Conservation (phyloP, 23 red algal species). For the Gracilariopsis chorda region DNA sequence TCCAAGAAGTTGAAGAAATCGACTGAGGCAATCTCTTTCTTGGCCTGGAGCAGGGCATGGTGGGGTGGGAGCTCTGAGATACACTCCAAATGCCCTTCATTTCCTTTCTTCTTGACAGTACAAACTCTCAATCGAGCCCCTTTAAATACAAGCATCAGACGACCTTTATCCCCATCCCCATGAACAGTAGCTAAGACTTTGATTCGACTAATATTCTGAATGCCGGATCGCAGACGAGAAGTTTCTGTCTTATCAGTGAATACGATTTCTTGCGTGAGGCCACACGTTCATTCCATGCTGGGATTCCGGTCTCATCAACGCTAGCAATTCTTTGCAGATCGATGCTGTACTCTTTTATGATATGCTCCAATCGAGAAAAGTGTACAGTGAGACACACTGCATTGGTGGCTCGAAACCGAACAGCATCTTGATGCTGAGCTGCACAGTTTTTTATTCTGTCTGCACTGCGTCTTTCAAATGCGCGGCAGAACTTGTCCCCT, state of each 20-base stretch:
- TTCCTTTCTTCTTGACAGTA: background rate
- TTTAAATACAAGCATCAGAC: background rate
- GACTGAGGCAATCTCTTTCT: background rate
- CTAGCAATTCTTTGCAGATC: background rate
- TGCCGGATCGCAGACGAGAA: background rate
- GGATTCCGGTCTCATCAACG: background rate
- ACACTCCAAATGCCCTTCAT: background rate
- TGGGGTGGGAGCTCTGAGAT: background rate
- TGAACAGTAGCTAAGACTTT: background rate
- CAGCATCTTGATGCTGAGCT: background rate
- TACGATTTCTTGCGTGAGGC: background rate
- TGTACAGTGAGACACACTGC: background rate
- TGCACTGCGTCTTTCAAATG: background rate
- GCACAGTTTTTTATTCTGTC: background rate
- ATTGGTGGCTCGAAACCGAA: background rate
- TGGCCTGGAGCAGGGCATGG: background rate
- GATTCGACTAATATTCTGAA: background rate
- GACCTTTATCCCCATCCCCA: background rate
- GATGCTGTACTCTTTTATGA: background rate
- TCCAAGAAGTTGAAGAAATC: background rate
- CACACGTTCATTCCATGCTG: background rate
- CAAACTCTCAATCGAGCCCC: background rate
- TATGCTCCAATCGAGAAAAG: background rate
- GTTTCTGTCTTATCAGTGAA: background rate
- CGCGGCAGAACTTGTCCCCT: background rate